Evolutionary conservation across 176 grass and related monocot species (phyloP).

Genomic region (Thinopyrum elongatum): DNA sequence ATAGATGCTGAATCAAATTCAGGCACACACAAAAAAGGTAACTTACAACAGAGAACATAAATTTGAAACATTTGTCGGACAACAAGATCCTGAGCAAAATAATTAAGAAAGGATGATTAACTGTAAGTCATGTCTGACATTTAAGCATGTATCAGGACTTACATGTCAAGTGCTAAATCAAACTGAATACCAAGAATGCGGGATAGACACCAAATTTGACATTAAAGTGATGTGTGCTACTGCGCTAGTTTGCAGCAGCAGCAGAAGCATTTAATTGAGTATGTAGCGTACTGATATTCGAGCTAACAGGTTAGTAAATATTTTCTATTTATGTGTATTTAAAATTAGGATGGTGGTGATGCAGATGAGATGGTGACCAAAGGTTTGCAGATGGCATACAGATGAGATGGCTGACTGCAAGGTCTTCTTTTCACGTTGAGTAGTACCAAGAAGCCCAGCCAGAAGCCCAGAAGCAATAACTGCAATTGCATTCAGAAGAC

Average conservation of each 20-base stretch:
- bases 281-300: not conserved
- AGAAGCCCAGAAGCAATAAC: constrained; percentile 81
- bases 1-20: constrained; percentile 14
- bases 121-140: not conserved
- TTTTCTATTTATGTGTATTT: not conserved
- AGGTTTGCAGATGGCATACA: constrained; percentile 61
- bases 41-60: not conserved
- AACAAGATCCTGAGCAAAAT: not conserved
- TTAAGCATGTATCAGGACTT: not conserved
- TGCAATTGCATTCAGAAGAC: constrained; percentile 66
- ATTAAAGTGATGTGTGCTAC: not conserved
- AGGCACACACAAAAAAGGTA: not conserved
- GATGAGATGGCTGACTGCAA: constrained; percentile 61
- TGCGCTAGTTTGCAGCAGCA: not conserved
- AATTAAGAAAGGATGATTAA: not conserved
- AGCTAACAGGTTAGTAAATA: not conserved
- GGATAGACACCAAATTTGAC: not conserved
- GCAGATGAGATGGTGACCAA: not conserved
- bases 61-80: not conserved
- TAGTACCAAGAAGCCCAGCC: constrained; percentile 70
- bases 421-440: constrained; percentile 67
- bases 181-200: constrained; percentile 18
- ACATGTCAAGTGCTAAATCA: not conserved
- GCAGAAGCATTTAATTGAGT: not conserved
- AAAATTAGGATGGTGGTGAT: not conserved